A percentile compares a stretch with the other conserved stretches of the same genome.
phyloP scores from a whole-genome alignment of 345 rosid species.

The Aethionema arabicum region DNA sequence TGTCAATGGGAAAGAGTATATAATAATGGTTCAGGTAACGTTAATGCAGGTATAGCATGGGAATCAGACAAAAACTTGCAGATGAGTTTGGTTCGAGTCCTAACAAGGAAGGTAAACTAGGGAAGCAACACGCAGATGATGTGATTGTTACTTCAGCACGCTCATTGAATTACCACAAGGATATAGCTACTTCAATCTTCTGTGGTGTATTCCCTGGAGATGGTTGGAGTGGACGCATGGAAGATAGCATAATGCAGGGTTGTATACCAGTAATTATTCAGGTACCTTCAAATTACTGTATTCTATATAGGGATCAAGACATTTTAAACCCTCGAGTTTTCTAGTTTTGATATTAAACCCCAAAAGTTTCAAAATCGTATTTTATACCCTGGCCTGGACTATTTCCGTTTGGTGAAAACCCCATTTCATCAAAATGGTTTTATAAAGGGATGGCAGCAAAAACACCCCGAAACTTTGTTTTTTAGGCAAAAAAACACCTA shows the following conservation, averaged over 20 bases:
- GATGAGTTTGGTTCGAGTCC: constrained; percentile 95
- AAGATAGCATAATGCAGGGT: constrained; percentile 95
- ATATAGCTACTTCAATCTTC: constrained; percentile 74
- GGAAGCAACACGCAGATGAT: constrained; percentile 78
- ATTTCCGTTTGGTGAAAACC: too few species aligned
- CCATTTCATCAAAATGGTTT: too few species aligned
- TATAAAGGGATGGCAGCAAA: too few species aligned
- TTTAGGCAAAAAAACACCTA: too few species aligned
- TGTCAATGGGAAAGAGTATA: background rate
- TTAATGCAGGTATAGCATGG: constrained; percentile 89
- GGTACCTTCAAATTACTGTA: constrained; percentile 38
- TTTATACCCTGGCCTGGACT: too few species aligned
- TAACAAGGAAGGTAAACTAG: constrained; percentile 85
- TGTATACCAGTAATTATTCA: constrained; percentile 96
- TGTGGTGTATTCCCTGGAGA: constrained; percentile 98
- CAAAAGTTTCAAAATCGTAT: too few species aligned
- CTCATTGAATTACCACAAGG: constrained; percentile 61
- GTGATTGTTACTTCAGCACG: constrained; percentile 72
- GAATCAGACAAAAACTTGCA: constrained; percentile 85
- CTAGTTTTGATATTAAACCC: too few species aligned
- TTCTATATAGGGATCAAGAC: background rate
- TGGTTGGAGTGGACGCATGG: constrained; percentile 99
- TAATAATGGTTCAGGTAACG: constrained; percentile 20
- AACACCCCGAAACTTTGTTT: too few species aligned
- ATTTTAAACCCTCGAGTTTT: too few species aligned